These are phyloP conservation scores for Aegilops bicornis DNA, from an alignment of 176 grass and related monocot genomes.

Conservation along the genomic window DNA sequence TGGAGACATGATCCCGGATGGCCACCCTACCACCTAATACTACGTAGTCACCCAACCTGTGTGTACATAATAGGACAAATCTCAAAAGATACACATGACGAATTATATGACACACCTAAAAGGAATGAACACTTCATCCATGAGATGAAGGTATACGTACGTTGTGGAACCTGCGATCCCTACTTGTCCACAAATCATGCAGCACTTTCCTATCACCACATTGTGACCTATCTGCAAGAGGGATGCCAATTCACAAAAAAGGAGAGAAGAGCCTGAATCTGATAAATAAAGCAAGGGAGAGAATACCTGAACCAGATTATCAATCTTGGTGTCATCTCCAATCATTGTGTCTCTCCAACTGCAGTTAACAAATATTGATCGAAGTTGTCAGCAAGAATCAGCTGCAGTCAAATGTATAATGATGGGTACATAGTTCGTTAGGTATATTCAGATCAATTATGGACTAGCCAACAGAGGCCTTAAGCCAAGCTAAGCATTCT, in stretches of 20 bases:
- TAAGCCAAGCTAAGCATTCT: neutral
- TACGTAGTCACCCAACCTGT: conserved; percentile 61
- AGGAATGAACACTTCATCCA: conserved; percentile 11
- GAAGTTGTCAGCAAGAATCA: conserved; percentile 13
- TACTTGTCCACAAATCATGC: conserved; percentile 89
- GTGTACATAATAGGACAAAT: neutral
- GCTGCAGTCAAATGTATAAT: neutral
- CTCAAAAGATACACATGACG: neutral
- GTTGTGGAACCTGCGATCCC: conserved; percentile 88
- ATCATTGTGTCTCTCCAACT: conserved; percentile 92
- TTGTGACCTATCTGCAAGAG: conserved; percentile 89
- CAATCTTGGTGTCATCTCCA: conserved; percentile 88
- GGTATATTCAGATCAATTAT: conserved; percentile 15
- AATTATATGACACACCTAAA: neutral
- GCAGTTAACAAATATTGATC: conserved; percentile 2
- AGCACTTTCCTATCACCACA: conserved; percentile 80
- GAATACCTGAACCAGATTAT: conserved; percentile 92
- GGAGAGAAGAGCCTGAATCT: neutral
- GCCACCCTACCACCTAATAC: conserved; percentile 70
- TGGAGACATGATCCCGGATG: conserved; percentile 58
- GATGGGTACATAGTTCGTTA: neutral
- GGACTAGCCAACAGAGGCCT: neutral
- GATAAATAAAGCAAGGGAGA: neutral
- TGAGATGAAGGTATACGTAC: conserved; percentile 40
- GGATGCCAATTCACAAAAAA: neutral